Percentiles rank a stretch among this genome's conserved stretches.
Conservation (phyloP, 2,329 filamentous ascomycete species). For the Xylariomycetidae sp. region DNA sequence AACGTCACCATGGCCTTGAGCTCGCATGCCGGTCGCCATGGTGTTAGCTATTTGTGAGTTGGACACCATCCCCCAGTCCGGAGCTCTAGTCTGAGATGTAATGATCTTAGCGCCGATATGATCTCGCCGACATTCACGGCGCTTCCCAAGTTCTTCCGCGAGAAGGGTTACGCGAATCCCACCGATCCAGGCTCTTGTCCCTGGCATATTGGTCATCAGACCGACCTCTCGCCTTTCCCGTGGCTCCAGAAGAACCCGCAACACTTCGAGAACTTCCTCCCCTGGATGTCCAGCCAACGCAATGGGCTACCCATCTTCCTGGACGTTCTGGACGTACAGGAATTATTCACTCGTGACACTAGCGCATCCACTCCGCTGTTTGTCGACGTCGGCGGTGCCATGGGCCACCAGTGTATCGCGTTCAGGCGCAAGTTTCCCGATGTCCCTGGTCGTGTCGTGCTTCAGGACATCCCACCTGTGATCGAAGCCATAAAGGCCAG, state of each 20-base stretch:
- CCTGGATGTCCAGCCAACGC: constrained; percentile 15
- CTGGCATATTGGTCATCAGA: constrained; percentile 11
- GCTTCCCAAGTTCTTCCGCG: constrained; percentile 13
- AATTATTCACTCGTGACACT: constrained; percentile 9
- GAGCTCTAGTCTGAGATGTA: too few species aligned
- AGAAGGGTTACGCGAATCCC: constrained; percentile 11
- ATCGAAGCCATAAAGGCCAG: constrained; percentile 10
- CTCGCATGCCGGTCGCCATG: constrained; percentile 7
- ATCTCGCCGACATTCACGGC: constrained; percentile 10
- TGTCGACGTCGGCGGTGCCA: constrained; percentile 18
- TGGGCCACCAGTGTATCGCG: constrained; percentile 16
- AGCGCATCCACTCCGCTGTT: constrained; percentile 11
- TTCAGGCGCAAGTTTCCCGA: constrained; percentile 10
- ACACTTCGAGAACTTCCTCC: constrained; percentile 9
- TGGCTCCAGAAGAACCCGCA: constrained; percentile 14
- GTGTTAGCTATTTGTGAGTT: constrained; percentile 12
- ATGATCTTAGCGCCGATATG: constrained; percentile 8
- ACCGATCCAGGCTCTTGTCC: constrained; percentile 6
- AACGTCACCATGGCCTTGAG: constrained; percentile 15
- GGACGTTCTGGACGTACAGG: constrained; percentile 11
- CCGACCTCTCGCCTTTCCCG: constrained; percentile 6
- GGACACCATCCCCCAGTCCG: background rate
- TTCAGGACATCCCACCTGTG: constrained; percentile 13
- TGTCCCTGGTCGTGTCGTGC: constrained; percentile 15
- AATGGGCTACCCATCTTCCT: constrained; percentile 13